Evolutionary conservation across 1,284 basidiomycete species (phyloP), one percentile per base, ranked within the genome.

Genomic region (Spongispora temasekensis): DNA sequence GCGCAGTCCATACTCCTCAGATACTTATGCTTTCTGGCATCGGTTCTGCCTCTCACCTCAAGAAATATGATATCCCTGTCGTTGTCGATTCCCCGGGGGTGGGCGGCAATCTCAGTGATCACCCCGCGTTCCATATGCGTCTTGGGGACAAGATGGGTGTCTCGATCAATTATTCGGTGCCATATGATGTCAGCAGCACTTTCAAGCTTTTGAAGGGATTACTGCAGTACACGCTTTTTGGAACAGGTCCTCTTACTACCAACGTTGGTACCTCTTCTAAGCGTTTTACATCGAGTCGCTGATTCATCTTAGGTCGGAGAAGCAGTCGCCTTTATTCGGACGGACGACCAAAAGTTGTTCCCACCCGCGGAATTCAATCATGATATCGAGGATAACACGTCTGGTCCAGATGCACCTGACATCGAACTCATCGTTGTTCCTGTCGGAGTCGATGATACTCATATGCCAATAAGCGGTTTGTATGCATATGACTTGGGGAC

Each of bases 21-120:
- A 82, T 93, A 44, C 80, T 94, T 15, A 81, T 91, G 78, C 78
- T 90, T 34, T 89, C 87, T 19, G 90, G 90, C 5, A 71, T 91
- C 25, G 89, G 89, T 0, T 84, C 87, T 21, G 78, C 78, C 4
- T 72, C 76, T 19, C 79, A 88, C 23, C 79, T 91, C n/a, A 63
- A 75, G 10, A 68, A 76, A 35, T 76, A 82, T 59, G 66, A 69
- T 9, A 85, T 90, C 31, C 77, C 81, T 0, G 71, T 88, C 17
- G 67, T 88, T 1, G 71, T 79, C 42, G 82, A 89, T 63, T 76
- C 84, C 4, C 81, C 85, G 0, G 83, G 82, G 9, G 88, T 91
- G 9, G 86, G 88, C 12, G 71, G 78, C 4, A 79, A 88, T 65
- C 79, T 89, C 27, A 76, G 78, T 61, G 88, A 91, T 64, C 89